These are phyloP conservation scores for Arabidopsis lyrata DNA, from an alignment of 441 rosid genomes.

Conservation along the genomic window DNA sequence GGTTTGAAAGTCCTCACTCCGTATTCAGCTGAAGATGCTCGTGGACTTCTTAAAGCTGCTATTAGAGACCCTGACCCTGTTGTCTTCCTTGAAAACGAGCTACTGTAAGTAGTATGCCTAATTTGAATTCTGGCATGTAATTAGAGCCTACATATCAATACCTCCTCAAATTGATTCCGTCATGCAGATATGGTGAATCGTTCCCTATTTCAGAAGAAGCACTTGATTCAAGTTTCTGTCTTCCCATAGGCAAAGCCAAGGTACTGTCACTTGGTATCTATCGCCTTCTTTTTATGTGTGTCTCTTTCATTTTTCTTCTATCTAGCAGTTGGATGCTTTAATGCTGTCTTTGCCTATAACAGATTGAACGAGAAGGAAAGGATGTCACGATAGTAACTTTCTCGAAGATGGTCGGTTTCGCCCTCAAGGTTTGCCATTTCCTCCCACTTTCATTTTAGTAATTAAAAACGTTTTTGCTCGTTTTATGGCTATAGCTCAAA, in stretches of 20 bases:
- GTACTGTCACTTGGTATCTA: conserved; percentile 42
- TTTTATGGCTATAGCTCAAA: background rate
- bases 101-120: conserved; percentile 63
- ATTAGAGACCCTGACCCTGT: conserved; percentile 99
- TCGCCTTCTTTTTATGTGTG: background rate
- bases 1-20: conserved; percentile 91
- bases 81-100: conserved; percentile 93
- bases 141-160: background rate
- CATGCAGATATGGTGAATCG: conserved; percentile 84
- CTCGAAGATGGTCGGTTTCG: conserved; percentile 89
- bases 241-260: conserved; percentile 98
- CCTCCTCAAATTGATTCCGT: conserved; percentile 15
- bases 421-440: conserved; percentile 74
- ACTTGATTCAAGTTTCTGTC: conserved; percentile 95
- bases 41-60: conserved; percentile 95
- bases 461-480: background rate
- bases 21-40: conserved; percentile 92
- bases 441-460: background rate
- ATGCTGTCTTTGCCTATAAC: conserved; percentile 33
- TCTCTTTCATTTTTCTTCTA: conserved; percentile 5
- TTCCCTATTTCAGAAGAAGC: conserved; percentile 92
- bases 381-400: conserved; percentile 91
- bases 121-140: conserved; percentile 3
- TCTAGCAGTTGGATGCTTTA: conserved; percentile 8
- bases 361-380: conserved; percentile 96